Base-by-base conservation (phyloP, 2,329 filamentous ascomycete species). In the Botrytis fragariae region DNA sequence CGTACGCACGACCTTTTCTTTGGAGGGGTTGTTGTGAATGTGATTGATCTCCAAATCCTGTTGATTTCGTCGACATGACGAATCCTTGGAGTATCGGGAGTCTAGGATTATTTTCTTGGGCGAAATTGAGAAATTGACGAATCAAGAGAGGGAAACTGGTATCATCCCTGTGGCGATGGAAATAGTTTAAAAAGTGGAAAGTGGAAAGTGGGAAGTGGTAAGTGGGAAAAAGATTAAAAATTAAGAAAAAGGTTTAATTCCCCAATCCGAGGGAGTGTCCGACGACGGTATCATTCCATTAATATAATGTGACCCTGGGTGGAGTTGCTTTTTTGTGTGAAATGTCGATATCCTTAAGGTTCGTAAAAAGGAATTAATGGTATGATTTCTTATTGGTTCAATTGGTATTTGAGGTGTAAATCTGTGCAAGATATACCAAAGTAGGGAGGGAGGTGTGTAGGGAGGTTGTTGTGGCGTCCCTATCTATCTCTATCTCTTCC, bases 1-100 rank as follows among this genome's bases (percentile, higher is more conserved):
- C 22, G 29, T 54, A 25, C 9, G 45, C 64, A 68, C 64, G 64
- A 54, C 64, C 64, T 32, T 68, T 48, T 54, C 35, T 42, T 42
- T 68, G 64, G 10, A 68, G 45, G 64, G 64, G 35, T 54, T 68
- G 64, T 68, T 14, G 48, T 54, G 25, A 16, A 54, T n/a, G 48
- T 54, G 35, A 48, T 57, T 22, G 48, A 22, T 54, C 64, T 54
- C 48, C 64, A 39, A 54, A 29, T 54, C 25, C 48, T 29, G 48
- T 29, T 54, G 64, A 29, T 29, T 54, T 68, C 25, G 51, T 39
- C 48, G 64, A 68, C 64, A 68, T 68, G 48, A 54, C 64, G 48
- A 68, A 57, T 57, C 64, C 64, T 54, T 29, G 45, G 22, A 61
- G 32, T 39, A 4, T 22, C 22, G 59, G 35, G 35, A 54, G 45